These are phyloP conservation scores for Backusella liffmaniae DNA, from an alignment of 192 early-diverging fungal genomes.

Conservation along the genomic window DNA sequence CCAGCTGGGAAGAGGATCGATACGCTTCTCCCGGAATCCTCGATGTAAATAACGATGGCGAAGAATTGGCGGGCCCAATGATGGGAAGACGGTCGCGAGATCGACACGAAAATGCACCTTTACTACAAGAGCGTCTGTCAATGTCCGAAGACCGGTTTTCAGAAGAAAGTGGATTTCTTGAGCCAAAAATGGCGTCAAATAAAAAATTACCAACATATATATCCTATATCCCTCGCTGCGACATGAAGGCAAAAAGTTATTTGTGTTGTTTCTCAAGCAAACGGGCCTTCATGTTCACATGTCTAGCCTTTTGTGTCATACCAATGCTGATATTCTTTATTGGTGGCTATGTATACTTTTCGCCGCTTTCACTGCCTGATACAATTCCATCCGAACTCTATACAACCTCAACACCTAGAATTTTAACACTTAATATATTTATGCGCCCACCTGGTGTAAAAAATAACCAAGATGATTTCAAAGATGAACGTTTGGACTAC, in stretches of 20 bases:
- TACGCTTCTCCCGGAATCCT: neutral
- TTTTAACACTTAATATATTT: slow-evolving; percentile 69
- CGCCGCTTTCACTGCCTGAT: neutral
- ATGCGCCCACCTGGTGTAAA: slow-evolving; percentile 72
- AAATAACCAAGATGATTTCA: slow-evolving; percentile 73
- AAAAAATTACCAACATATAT: neutral
- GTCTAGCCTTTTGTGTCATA: neutral
- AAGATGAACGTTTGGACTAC: slow-evolving; percentile 69
- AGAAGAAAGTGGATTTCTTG: neutral
- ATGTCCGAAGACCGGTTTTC: neutral
- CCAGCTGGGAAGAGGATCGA: neutral
- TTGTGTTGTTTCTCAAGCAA: neutral
- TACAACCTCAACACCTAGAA: slow-evolving; percentile 31
- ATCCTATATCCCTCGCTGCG: neutral
- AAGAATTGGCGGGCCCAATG: neutral
- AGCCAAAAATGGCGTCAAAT: neutral
- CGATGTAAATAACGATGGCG: neutral
- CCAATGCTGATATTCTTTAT: neutral
- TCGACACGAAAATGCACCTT: neutral
- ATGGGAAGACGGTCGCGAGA: neutral
- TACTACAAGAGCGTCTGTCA: neutral
- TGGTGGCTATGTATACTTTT: slow-evolving; percentile 5
- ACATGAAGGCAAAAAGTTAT: neutral
- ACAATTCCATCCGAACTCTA: neutral
- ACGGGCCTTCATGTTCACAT: neutral